These are phyloP conservation scores for Peronosclerospora sorghi DNA, from an alignment of 352 stramenopile genomes.

Conservation along the genomic window DNA sequence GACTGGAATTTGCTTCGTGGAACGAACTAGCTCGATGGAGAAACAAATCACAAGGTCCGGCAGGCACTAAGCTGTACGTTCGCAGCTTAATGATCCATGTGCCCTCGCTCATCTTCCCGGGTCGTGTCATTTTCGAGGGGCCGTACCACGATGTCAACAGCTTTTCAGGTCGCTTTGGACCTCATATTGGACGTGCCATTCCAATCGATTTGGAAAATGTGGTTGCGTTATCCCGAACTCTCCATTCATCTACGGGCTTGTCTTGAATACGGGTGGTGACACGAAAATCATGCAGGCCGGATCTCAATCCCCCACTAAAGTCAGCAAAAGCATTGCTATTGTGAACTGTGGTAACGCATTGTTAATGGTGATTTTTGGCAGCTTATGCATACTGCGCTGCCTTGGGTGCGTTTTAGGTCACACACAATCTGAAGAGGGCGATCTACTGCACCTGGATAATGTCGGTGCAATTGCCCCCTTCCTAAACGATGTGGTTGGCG, in stretches of 20 bases:
- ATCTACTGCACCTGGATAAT: conserved; percentile 65
- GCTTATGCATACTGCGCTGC: conserved; percentile 57
- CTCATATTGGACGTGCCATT: conserved; percentile 63
- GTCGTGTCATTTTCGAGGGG: conserved; percentile 57
- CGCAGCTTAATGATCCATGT: conserved; percentile 59
- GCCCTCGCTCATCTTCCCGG: conserved; percentile 34
- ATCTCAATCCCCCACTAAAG: conserved; percentile 26
- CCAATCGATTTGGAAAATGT: conserved; percentile 82
- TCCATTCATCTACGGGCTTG: conserved; percentile 62
- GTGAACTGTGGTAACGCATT: conserved; percentile 71
- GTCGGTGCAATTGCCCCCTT: conserved; percentile 54
- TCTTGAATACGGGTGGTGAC: conserved; percentile 73
- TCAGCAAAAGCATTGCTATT: conserved; percentile 22
- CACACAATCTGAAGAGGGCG: conserved; percentile 35
- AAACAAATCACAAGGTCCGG: conserved; percentile 83
- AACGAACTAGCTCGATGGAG: conserved; percentile 79
- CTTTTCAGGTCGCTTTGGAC: conserved; percentile 39
- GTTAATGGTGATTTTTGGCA: conserved; percentile 37
- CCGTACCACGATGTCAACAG: conserved; percentile 72
- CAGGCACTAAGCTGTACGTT: conserved; percentile 56
- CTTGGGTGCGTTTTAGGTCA: conserved; percentile 62
- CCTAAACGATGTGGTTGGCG: conserved; percentile 55
- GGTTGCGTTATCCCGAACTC: conserved; percentile 82
- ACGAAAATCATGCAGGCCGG: conserved; percentile 85
- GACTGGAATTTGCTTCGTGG: conserved; percentile 76